Evolutionary conservation across 495 filamentous ascomycete genomes (phyloP).

Genomic region (Filosporella fistucella): DNA sequence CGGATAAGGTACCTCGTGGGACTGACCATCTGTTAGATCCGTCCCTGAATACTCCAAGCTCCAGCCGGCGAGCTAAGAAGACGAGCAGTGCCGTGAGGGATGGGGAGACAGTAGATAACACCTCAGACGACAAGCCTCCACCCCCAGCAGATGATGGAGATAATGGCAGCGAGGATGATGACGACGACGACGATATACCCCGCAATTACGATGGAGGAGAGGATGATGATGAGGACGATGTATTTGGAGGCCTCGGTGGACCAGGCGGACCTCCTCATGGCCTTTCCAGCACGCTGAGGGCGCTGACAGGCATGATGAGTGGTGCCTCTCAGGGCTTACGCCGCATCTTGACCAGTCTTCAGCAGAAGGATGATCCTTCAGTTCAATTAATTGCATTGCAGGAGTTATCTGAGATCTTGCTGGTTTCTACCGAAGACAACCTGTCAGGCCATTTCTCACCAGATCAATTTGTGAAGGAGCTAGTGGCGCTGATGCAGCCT

Average conservation of each 20-base stretch:
- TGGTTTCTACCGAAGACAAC: conserved; percentile 95
- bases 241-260: conserved; percentile 71
- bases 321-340: conserved; percentile 75
- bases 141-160: conserved; percentile 45
- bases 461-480: conserved; percentile 91
- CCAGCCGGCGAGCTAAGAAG: conserved; percentile 23
- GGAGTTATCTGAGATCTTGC: conserved; percentile 86
- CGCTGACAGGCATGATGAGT: conserved; percentile 86
- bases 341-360: conserved; percentile 78
- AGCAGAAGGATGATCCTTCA: conserved; percentile 82
- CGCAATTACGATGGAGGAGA: conserved; percentile 45
- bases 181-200: conserved; percentile 38
- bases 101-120: conserved; percentile 22
- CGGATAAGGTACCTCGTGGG: conserved; percentile 10
- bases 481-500: conserved; percentile 89
- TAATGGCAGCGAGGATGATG: conserved; percentile 43
- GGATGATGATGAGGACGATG: conserved; percentile 65
- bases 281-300: conserved; percentile 79
- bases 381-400: conserved; percentile 88
- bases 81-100: conserved; percentile 18
- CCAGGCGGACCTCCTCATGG: conserved; percentile 55
- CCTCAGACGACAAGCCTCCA: conserved; percentile 37
- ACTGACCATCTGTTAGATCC: conserved; percentile 15
- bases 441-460: conserved; percentile 93
- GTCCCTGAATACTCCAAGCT: conserved; percentile 16